These are phyloP conservation scores for Pyricularia grisea DNA, from an alignment of 2,329 filamentous ascomycete genomes.

Conservation along the genomic window DNA sequence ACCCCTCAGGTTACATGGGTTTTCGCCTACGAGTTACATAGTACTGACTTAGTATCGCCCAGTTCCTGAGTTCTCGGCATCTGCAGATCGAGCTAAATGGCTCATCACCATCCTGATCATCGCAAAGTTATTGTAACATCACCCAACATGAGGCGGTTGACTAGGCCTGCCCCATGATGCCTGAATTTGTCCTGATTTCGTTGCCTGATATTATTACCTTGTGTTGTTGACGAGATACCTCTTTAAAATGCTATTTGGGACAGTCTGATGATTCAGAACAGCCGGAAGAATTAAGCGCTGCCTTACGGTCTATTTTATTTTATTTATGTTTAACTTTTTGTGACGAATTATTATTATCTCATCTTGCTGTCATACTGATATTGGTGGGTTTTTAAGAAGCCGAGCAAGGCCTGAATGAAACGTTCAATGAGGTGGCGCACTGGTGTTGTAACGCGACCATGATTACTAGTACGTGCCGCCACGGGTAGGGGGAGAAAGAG, in stretches of 20 bases:
- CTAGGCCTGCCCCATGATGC: not conserved
- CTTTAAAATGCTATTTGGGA: not conserved
- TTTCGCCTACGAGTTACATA: not conserved
- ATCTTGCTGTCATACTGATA: not conserved
- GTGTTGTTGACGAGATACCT: not conserved
- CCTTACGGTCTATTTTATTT: not conserved
- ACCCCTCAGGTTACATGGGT: not conserved
- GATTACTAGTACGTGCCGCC: not conserved
- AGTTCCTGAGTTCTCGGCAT: not conserved
- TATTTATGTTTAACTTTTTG: not conserved
- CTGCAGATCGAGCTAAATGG: not conserved
- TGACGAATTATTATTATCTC: not conserved
- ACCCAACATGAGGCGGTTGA: not conserved
- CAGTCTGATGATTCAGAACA: not conserved
- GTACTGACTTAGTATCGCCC: not conserved
- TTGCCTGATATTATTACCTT: not conserved
- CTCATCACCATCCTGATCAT: not conserved
- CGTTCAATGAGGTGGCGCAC: not conserved
- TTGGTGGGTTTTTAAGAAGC: not conserved
- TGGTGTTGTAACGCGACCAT: not conserved
- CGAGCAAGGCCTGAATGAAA: not conserved
- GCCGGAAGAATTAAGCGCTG: not conserved
- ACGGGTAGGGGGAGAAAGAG: not conserved
- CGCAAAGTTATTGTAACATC: not conserved
- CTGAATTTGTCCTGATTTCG: not conserved